Conservation (phyloP, 2,329 filamentous ascomycete species). For the Fusarium globosum region DNA sequence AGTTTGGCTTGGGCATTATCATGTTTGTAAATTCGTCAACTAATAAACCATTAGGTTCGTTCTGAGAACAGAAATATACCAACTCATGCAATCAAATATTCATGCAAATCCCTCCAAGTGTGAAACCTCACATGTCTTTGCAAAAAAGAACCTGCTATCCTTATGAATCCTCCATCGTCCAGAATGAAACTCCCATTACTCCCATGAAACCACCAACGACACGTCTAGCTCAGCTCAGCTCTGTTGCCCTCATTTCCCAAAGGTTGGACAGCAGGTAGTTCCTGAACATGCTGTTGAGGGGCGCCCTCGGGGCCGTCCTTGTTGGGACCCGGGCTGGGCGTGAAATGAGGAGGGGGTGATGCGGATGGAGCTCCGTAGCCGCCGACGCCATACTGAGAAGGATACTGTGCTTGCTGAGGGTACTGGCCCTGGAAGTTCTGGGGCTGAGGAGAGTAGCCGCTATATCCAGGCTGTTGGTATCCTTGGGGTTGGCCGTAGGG, state of each 20-base stretch:
- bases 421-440: conserved; percentile 34
- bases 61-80: conserved; percentile 36
- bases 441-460: conserved; percentile 37
- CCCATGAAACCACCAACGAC: not conserved
- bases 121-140: conserved; percentile 11
- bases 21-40: conserved; percentile 14
- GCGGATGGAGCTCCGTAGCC: conserved; percentile 37
- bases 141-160: conserved; percentile 8
- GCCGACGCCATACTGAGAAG: conserved; percentile 35
- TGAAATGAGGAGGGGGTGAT: conserved; percentile 46
- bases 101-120: conserved; percentile 24
- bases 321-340: conserved; percentile 46
- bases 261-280: conserved; percentile 46
- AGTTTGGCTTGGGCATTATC: conserved; percentile 9
- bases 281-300: conserved; percentile 37
- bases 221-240: conserved; percentile 46
- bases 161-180: not conserved
- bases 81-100: conserved; percentile 19
- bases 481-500: conserved; percentile 39
- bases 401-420: conserved; percentile 41
- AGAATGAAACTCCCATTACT: conserved; percentile 13
- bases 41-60: conserved; percentile 15
- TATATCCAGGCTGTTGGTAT: conserved; percentile 39
- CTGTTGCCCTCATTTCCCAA: conserved; percentile 49
- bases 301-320: conserved; percentile 28